Percentiles rank a stretch among this genome's conserved stretches.
Evolutionary conservation across 2,329 filamentous ascomycete species (phyloP).

Genomic region (Coleophoma crateriformis): DNA sequence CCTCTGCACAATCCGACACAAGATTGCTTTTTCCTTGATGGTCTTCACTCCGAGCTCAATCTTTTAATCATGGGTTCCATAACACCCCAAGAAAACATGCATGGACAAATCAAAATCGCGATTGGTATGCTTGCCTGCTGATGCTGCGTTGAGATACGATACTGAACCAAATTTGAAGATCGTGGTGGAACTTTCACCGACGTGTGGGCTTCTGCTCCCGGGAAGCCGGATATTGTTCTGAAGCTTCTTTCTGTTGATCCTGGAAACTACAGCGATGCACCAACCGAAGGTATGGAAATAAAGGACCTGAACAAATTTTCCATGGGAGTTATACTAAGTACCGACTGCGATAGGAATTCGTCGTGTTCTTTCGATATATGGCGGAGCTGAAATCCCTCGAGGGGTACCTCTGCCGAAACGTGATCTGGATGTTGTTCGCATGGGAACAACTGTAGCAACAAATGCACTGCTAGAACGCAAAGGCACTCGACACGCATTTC

Average conservation of each 20-base stretch:
- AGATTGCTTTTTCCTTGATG: too few relatives aligned
- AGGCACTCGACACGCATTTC: constrained; percentile 62
- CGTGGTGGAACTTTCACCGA: constrained; percentile 70
- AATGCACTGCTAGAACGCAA: constrained; percentile 67
- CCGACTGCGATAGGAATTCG: constrained; percentile 4
- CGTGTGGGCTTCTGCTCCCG: constrained; percentile 56
- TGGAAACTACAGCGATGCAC: constrained; percentile 60
- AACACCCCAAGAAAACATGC: too few relatives aligned
- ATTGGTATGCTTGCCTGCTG: background rate
- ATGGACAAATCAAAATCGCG: background rate
- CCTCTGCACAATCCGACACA: too few relatives aligned
- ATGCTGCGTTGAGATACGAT: background rate
- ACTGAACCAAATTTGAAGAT: constrained; percentile 23
- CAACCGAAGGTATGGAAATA: constrained; percentile 53
- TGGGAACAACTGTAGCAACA: constrained; percentile 71
- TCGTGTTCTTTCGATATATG: constrained; percentile 50
- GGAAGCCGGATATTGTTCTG: constrained; percentile 60
- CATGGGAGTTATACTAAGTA: background rate
- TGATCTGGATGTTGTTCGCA: constrained; percentile 62
- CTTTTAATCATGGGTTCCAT: too few relatives aligned
- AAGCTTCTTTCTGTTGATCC: constrained; percentile 71
- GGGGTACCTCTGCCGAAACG: constrained; percentile 59
- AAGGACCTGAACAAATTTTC: too few relatives aligned
- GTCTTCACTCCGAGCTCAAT: too few relatives aligned
- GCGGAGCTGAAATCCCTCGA: constrained; percentile 51